Percentiles rank a stretch among this genome's conserved stretches.
phyloP scores from a whole-genome alignment of 1,139 yeast species.

The Geotrichum macrosporum region DNA sequence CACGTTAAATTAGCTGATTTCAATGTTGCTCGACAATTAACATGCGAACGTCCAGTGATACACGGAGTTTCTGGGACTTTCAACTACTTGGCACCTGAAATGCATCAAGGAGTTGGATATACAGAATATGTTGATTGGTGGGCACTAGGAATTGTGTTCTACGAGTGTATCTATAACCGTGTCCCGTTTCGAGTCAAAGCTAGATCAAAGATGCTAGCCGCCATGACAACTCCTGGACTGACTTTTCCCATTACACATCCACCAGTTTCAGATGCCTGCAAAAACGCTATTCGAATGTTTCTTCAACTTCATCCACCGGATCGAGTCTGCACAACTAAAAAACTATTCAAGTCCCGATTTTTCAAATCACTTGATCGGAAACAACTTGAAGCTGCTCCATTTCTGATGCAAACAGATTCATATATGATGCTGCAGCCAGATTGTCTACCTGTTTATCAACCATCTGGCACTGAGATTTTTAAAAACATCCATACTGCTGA shows the following conservation, averaged over 20 bases:
- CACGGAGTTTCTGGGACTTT: conserved; percentile 80
- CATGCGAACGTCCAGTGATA: conserved; percentile 32
- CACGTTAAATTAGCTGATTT: conserved; percentile 71
- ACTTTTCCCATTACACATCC: conserved; percentile 27
- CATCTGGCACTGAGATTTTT: not conserved
- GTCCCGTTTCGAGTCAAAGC: conserved; percentile 76
- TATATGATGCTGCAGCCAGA: not conserved
- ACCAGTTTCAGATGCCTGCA: conserved; percentile 28
- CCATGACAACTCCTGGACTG: conserved; percentile 14
- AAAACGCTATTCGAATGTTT: conserved; percentile 29
- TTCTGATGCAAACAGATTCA: not conserved
- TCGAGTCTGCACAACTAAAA: conserved; percentile 24
- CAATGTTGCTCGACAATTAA: conserved; percentile 44
- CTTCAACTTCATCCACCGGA: conserved; percentile 26
- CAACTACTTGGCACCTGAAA: conserved; percentile 88
- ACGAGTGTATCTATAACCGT: conserved; percentile 73
- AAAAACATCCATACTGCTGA: not conserved
- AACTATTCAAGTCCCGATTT: conserved; percentile 26
- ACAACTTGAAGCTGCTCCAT: conserved; percentile 20
- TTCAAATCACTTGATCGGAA: conserved; percentile 24
- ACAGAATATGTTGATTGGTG: conserved; percentile 85
- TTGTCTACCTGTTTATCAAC: conserved; percentile 4
- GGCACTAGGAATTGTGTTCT: conserved; percentile 82
- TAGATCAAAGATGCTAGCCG: conserved; percentile 16
- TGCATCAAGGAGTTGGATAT: conserved; percentile 60